Base-by-base conservation (phyloP, 208 protist species). In the Wallacemonas sp. region DNA sequence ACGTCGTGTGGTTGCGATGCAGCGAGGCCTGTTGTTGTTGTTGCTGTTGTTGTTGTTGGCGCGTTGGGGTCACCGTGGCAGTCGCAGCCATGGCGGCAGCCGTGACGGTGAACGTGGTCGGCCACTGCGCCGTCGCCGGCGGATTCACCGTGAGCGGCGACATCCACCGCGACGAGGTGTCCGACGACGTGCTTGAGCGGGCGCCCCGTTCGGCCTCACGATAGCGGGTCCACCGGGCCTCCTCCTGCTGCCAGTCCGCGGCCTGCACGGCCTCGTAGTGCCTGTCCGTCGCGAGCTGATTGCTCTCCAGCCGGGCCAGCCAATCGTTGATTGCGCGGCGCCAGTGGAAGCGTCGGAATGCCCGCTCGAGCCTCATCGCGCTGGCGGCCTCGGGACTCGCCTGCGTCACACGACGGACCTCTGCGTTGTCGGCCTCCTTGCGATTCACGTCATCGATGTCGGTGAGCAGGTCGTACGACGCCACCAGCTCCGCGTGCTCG, bases 321-420 rank as follows among this genome's bases (percentile, higher is more conserved):
- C 80, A 86, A 23, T 71, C 65, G 34, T 49, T 56, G 1, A 76
- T 65, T 2, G 68, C 24, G 1, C 67, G 56, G 32, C 74, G 55
- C 76, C 80, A 86, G 49, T 74, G 65, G 34, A 80, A 65, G 23
- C 66, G 58, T 1, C 69, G 76, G 41, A 78, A 86, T 23, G 80
- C 80, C 5, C 75, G 55, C 30, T 72, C 61, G 11, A 78, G 49
- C 29, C 23, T 26, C 67, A 56, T 67, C 26, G 43, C 48, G 39
- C 54, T 63, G 30, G 33, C 21, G 23, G 65, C 61, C 47, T 72
- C 64, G 12, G 39, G 34, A 2, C 49, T 32, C n/a, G 43, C 36
- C 38, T 24, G 26, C 2, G 5, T 2, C 19, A 38, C 19, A 11
- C 47, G 2, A 2, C 36, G 38, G 2, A 24, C 26, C 21, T 29